These are phyloP conservation scores for Lantana camara DNA, from an alignment of 257 asterid species.

Conservation along the genomic window DNA sequence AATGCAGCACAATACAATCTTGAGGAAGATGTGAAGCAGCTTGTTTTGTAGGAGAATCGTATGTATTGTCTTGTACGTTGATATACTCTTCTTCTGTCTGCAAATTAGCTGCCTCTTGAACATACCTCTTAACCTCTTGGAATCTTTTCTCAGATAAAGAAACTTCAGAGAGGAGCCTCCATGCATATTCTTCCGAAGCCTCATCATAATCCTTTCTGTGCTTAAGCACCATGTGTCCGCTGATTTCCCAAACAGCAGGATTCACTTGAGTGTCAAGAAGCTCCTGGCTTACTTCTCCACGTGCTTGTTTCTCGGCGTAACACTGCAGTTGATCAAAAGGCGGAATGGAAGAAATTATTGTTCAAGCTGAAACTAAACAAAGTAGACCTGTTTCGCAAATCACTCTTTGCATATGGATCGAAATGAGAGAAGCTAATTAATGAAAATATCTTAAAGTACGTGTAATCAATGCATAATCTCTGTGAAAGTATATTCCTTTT, in stretches of 20 bases:
- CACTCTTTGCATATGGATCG: not conserved
- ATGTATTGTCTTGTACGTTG: slow-evolving; percentile 30
- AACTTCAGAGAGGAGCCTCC: slow-evolving; percentile 68
- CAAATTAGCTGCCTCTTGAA: slow-evolving; percentile 49
- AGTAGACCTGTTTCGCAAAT: not conserved
- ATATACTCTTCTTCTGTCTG: slow-evolving; percentile 29
- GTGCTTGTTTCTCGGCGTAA: slow-evolving; percentile 72
- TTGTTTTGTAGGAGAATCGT: slow-evolving; percentile 35
- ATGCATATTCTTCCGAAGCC: slow-evolving; percentile 63
- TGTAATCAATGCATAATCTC: too few relatives aligned
- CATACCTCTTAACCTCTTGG: slow-evolving; percentile 38
- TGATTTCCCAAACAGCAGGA: slow-evolving; percentile 83
- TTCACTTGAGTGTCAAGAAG: slow-evolving; percentile 69
- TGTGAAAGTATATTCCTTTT: too few relatives aligned
- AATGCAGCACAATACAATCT: slow-evolving; percentile 51
- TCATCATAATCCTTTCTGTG: slow-evolving; percentile 57
- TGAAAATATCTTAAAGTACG: slow-evolving; percentile 8
- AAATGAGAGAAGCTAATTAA: not conserved
- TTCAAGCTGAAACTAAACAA: not conserved
- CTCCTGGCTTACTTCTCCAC: slow-evolving; percentile 57
- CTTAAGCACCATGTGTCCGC: slow-evolving; percentile 78
- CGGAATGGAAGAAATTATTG: slow-evolving; percentile 4
- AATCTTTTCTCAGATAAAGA: slow-evolving; percentile 56
- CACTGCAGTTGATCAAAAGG: slow-evolving; percentile 42
- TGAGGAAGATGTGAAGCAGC: slow-evolving; percentile 42